These are phyloP conservation scores for Huntiella moniliformis DNA, from an alignment of 2,329 filamentous ascomycete genomes.

Conservation along the genomic window DNA sequence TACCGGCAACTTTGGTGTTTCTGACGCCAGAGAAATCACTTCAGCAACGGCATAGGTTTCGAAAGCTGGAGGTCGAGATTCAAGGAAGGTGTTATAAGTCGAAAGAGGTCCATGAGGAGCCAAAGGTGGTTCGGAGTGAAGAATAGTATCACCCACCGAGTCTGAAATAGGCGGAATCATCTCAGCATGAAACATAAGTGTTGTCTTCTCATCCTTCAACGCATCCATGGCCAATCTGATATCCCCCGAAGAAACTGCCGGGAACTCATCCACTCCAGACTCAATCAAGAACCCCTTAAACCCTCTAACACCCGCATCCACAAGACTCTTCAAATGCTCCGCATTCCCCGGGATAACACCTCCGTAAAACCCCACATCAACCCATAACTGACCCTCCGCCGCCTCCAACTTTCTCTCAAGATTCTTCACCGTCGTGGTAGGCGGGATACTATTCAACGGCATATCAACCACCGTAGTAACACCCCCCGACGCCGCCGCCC, in stretches of 20 bases:
- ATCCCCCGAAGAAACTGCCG: conserved; percentile 65
- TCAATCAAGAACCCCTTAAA: conserved; percentile 98
- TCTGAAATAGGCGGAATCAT: conserved; percentile 80
- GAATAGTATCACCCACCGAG: conserved; percentile 61
- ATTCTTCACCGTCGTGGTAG: conserved; percentile 72
- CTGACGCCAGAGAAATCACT: conserved; percentile 61
- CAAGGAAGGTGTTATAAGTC: conserved; percentile 75
- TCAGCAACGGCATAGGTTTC: conserved; percentile 82
- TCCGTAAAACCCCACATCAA: conserved; percentile 96
- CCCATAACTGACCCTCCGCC: conserved; percentile 79
- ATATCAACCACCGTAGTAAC: conserved; percentile 96
- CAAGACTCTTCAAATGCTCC: conserved; percentile 56
- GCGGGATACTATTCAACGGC: conserved; percentile 92
- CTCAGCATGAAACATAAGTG: conserved; percentile 97
- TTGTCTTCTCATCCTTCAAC: conserved; percentile 65
- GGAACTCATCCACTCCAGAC: conserved; percentile 92
- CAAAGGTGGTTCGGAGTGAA: conserved; percentile 48
- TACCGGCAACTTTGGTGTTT: conserved; percentile 65
- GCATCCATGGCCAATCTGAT: conserved; percentile 63
- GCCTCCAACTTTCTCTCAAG: conserved; percentile 74
- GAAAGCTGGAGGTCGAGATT: conserved; percentile 72
- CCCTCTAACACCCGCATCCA: conserved; percentile 71
- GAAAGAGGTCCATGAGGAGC: conserved; percentile 54
- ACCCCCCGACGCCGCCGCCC: conserved; percentile 83
- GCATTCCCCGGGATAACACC: conserved; percentile 85